Evolutionary conservation across 352 stramenopile species (phyloP).

Genomic region (Phytophthora palmivora): DNA sequence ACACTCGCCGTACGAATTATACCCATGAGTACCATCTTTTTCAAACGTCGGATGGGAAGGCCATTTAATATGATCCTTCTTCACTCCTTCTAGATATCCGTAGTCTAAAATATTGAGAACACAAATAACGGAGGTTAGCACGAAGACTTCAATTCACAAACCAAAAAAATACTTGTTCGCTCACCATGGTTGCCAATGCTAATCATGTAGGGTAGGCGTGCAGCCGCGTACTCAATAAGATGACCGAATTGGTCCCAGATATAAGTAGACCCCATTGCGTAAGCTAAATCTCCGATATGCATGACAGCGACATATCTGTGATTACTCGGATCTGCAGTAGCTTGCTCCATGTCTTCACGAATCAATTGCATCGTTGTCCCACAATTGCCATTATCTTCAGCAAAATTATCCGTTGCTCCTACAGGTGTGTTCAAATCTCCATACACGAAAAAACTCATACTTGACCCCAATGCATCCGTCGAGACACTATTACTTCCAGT

Average conservation of each 20-base stretch:
- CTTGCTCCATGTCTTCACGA: conserved; percentile 40
- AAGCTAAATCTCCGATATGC: conserved; percentile 86
- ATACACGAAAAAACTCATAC: conserved; percentile 79
- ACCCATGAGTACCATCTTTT: conserved; percentile 36
- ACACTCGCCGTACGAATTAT: conserved; percentile 86
- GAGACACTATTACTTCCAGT: conserved; percentile 26
- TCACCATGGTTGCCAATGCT: conserved; percentile 58
- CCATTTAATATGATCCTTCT: conserved; percentile 33
- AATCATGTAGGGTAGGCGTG: conserved; percentile 85
- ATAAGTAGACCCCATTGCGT: conserved; percentile 70
- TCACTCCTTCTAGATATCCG: conserved; percentile 48
- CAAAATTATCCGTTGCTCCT: conserved; percentile 34
- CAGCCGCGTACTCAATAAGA: conserved; percentile 81
- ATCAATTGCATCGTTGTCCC: conserved; percentile 50
- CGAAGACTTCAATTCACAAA: not conserved
- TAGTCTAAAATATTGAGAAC: conserved; percentile 37
- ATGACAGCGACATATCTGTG: conserved; percentile 71
- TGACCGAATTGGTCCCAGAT: conserved; percentile 89
- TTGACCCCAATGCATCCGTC: conserved; percentile 26
- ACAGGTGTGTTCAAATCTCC: conserved; percentile 64
- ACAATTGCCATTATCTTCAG: conserved; percentile 38
- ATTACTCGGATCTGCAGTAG: conserved; percentile 35
- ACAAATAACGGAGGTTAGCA: not conserved
- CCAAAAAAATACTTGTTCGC: not conserved
- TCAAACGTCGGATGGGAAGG: conserved; percentile 46